Evolutionary conservation across 768 basidiomycete genomes (phyloP).

Genomic region (Trametes maxima): DNA sequence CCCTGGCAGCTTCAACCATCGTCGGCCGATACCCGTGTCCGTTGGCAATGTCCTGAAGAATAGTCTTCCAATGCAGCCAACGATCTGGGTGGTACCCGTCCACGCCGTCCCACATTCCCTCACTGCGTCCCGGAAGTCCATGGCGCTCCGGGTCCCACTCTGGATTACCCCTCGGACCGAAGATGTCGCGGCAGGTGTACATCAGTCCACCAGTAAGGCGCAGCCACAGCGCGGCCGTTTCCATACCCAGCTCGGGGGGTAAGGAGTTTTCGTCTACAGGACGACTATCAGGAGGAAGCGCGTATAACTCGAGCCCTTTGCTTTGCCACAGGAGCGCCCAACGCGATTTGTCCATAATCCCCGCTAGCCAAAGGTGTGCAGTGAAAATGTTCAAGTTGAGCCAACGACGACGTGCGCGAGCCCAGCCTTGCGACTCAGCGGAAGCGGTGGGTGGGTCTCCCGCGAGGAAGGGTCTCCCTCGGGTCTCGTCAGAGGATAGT

Average conservation of each 20-base stretch:
- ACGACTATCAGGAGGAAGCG: neutral
- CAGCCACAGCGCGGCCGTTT: conserved; percentile 10
- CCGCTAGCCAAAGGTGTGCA: conserved; percentile 16
- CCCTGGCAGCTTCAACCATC: conserved; percentile 17
- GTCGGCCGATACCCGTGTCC: neutral
- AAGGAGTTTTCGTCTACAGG: neutral
- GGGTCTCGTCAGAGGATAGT: neutral
- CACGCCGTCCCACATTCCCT: conserved; percentile 18
- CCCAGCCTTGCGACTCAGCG: neutral
- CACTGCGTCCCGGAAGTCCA: conserved; percentile 13
- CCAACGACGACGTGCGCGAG: neutral
- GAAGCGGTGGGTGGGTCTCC: conserved; percentile 4
- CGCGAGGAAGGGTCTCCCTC: neutral
- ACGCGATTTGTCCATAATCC: neutral
- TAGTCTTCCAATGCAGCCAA: conserved; percentile 21
- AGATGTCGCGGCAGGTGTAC: conserved; percentile 7
- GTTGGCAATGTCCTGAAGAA: conserved; percentile 3
- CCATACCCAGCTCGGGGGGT: conserved; percentile 7
- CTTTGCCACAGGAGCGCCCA: conserved; percentile 20
- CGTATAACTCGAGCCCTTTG: conserved; percentile 10
- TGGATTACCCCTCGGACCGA: conserved; percentile 20
- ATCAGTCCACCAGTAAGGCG: conserved; percentile 12
- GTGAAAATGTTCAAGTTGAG: conserved; percentile 11
- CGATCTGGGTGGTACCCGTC: conserved; percentile 20
- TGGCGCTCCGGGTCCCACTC: neutral